Evolutionary conservation across 164 flowering plant species (phyloP), one percentile per base, ranked within the genome.

Genomic region (Platanus orientalis): DNA sequence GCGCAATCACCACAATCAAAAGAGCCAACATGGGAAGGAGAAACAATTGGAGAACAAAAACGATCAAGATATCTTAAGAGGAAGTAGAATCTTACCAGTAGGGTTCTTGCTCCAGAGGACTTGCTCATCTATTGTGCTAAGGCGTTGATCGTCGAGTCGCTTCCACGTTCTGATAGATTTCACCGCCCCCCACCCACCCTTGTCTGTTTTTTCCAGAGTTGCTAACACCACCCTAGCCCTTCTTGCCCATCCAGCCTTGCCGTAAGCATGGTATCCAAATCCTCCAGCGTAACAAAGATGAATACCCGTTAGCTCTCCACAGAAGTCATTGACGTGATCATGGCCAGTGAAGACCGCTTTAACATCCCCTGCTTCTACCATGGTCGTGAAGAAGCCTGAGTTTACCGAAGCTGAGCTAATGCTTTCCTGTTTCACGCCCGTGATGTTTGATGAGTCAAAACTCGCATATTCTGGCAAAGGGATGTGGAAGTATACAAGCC

Each of bases 201-300:
- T 69, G 12, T 60, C 73, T n/a, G 77, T 72, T 71, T 80, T 89
- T 65, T 90, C 88, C 69, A 93, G 58, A 29, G 76, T 74, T 16
- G 85, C 95, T 4, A 73, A 69, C 57, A 91, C 96, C 54, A 94
- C 83, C 66, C 98, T 83, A 6, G 97, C 83, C 63, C 97, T 86
- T 71, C 98, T 78, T 0, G 80, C 19, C 98, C 98, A 94, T 11
- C 98, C 97, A 49, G 95, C 91, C 75, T 82, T 77, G 7, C 98
- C 98, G 74, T 91, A 94, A 7, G 98, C 98, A 74, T 94, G 98
- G 75, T 94, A 94, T 34, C 98, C 98, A 66, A 91, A 89, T 16
- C 97, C 98, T 10, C 98, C 98, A 36, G 81, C 95, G 76, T 94
- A 94, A 52, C 97, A 94, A 29, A 94, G 85, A 4, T 86, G 60